These are phyloP conservation scores for Sideroxylon spinosum DNA, from an alignment of 179 eudicot species.

Conservation along the genomic window DNA sequence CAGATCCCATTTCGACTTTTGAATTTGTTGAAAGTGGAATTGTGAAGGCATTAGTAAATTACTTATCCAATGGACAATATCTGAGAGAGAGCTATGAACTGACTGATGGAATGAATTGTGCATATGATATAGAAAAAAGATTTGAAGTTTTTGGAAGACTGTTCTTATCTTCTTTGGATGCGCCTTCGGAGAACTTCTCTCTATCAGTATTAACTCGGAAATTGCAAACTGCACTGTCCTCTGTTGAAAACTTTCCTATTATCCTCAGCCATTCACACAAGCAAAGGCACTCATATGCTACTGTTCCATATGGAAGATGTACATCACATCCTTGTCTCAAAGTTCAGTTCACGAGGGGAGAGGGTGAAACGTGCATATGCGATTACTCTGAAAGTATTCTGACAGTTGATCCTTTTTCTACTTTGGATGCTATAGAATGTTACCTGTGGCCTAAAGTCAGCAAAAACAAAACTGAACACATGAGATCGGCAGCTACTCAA, in stretches of 20 bases:
- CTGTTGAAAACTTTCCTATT: constrained; percentile 72
- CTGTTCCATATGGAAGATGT: constrained; percentile 53
- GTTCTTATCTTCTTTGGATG: constrained; percentile 41
- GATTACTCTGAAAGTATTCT: constrained; percentile 54
- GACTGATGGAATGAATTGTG: constrained; percentile 21
- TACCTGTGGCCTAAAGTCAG: constrained; percentile 58
- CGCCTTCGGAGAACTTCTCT: constrained; percentile 30
- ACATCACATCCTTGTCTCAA: constrained; percentile 61
- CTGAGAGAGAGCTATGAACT: constrained; percentile 18
- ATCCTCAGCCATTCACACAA: constrained; percentile 37
- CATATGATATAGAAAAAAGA: constrained; percentile 44
- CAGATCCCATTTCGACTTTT: constrained; percentile 77
- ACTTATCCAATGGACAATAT: constrained; percentile 52
- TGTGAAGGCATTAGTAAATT: constrained; percentile 56
- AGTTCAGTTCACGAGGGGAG: constrained; percentile 64
- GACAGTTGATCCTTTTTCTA: constrained; percentile 75
- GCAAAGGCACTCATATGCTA: constrained; percentile 54
- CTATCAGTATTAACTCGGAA: constrained; percentile 45
- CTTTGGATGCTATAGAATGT: constrained; percentile 62
- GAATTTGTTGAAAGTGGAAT: constrained; percentile 92
- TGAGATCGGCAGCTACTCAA: constrained; percentile 25
- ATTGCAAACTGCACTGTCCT: constrained; percentile 71
- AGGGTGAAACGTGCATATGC: constrained; percentile 50
- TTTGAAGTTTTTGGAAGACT: constrained; percentile 65
- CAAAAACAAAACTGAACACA: constrained; percentile 23